These are phyloP conservation scores for Ceratobasidium sp. DNA, from an alignment of 1,284 basidiomycete species.

Conservation along the genomic window DNA sequence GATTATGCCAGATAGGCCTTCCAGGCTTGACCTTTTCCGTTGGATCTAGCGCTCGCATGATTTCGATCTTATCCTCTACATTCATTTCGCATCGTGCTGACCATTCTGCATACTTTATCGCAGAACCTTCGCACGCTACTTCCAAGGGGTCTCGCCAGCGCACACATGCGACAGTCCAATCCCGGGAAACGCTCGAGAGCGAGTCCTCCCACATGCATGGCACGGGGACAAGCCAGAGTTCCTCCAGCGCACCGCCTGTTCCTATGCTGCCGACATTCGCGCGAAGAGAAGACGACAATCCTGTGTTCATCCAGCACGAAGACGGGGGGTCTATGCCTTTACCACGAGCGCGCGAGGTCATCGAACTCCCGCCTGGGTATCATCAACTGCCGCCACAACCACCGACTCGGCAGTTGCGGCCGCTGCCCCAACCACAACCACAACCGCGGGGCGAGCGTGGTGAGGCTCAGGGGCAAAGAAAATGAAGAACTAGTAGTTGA, in stretches of 20 bases:
- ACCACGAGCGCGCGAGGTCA: slow-evolving; percentile 26
- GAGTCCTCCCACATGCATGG: slow-evolving; percentile 10
- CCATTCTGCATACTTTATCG: no score
- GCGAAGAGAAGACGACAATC: slow-evolving; percentile 5
- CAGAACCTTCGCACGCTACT: no score
- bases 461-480: not conserved
- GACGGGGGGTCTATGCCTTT: slow-evolving; percentile 17
- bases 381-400: slow-evolving; percentile 13
- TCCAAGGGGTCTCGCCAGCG: not conserved
- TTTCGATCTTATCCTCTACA: no score
- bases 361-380: slow-evolving; percentile 32
- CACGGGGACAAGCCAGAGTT: not conserved
- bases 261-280: no score
- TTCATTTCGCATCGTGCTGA: no score
- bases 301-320: slow-evolving; percentile 24
- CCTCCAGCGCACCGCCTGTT: no score
- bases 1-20: no score
- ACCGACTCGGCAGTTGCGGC: no score
- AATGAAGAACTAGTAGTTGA: no score
- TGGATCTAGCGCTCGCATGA: no score
- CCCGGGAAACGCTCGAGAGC: not conserved
- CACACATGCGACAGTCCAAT: not conserved
- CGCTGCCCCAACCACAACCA: no score
- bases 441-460: not conserved
- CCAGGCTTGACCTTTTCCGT: no score